These are phyloP conservation scores for Cyphellophora europaea DNA, from an alignment of 2,329 filamentous ascomycete species.

Conservation along the genomic window DNA sequence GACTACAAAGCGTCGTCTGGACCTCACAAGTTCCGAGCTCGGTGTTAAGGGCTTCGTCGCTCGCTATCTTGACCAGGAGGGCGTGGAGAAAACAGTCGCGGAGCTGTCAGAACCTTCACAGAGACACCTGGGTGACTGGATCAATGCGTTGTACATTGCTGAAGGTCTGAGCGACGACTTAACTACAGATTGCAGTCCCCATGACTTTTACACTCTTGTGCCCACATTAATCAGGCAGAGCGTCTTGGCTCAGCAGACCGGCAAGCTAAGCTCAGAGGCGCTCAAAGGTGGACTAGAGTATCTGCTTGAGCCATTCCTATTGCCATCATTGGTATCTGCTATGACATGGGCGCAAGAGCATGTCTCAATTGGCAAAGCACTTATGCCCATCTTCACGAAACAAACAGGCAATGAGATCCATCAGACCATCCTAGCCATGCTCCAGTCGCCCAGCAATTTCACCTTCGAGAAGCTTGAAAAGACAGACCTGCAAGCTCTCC, in stretches of 20 bases:
- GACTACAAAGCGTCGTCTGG: conserved; percentile 49
- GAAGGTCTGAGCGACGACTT: conserved; percentile 57
- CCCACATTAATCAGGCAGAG: conserved; percentile 55
- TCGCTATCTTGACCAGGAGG: conserved; percentile 39
- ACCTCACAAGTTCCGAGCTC: conserved; percentile 42
- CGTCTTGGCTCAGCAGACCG: conserved; percentile 46
- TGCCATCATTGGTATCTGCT: conserved; percentile 52
- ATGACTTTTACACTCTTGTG: conserved; percentile 55
- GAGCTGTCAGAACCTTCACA: conserved; percentile 47
- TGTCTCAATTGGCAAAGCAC: conserved; percentile 34
- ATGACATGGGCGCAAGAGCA: conserved; percentile 50
- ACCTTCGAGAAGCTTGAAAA: conserved; percentile 38
- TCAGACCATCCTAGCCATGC: conserved; percentile 48
- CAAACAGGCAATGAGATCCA: conserved; percentile 54
- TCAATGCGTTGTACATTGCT: conserved; percentile 52
- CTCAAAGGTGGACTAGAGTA: conserved; percentile 56
- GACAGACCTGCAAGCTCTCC: conserved; percentile 38
- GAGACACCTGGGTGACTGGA: conserved; percentile 50
- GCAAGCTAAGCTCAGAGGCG: conserved; percentile 46
- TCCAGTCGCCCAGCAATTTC: conserved; percentile 43
- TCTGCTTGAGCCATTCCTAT: conserved; percentile 53
- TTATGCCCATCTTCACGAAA: conserved; percentile 48
- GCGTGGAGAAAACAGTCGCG: conserved; percentile 37
- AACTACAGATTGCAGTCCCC: conserved; percentile 54
- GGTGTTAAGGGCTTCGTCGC: conserved; percentile 49